Base-by-base conservation (phyloP, 768 basidiomycete genomes). In the Pulveroboletus frians region DNA sequence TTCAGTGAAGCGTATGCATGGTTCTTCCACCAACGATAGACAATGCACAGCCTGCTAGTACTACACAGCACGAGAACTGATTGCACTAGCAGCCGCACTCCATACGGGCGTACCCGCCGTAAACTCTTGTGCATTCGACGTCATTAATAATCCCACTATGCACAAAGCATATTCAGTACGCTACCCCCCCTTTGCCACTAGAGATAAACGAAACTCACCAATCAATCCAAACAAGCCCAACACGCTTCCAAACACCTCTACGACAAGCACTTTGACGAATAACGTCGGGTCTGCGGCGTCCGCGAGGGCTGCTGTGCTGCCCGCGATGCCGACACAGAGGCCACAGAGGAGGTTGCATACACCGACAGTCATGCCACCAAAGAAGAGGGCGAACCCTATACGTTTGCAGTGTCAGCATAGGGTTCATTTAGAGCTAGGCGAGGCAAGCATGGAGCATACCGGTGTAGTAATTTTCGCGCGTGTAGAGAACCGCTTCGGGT, bases 251-350 rank as follows among this genome's bases (percentile, higher is more conserved):
- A 94, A 92, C 36, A 96, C 93, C 63, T 98, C 96, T 0, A 99
- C 89, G 48, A 99, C 85, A 45, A 99, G 81, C 52, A 98, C 90
- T 70, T 95, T 97, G 69, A 98, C 93, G 57, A 99, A 98, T 30
- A 98, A 69, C 32, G 83, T 79, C 3, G 95, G 94, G 66, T 98
- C 94, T 10, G 94, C 89, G 18, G 95, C 96, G 66, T 98, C 96
- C 10, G 92, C 84, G 30, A 98, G 73, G 1, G 96, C 96, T 4
- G 94, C 95, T 15, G 92, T 97, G 2, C 93, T 90, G 1, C 96
- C 96, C 5, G 92, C 92, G 64, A 97, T 79, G 34, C 96, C 95
- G 40, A 99, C 96, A 13, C 85, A 89, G 49, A 97, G 70, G 52
- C 96, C 96, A 52, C 96, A 98, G 18, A 99, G 77, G 21, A 98